Base-by-base conservation (phyloP, 2,329 filamentous ascomycete genomes). In the Ascochyta koolunga region DNA sequence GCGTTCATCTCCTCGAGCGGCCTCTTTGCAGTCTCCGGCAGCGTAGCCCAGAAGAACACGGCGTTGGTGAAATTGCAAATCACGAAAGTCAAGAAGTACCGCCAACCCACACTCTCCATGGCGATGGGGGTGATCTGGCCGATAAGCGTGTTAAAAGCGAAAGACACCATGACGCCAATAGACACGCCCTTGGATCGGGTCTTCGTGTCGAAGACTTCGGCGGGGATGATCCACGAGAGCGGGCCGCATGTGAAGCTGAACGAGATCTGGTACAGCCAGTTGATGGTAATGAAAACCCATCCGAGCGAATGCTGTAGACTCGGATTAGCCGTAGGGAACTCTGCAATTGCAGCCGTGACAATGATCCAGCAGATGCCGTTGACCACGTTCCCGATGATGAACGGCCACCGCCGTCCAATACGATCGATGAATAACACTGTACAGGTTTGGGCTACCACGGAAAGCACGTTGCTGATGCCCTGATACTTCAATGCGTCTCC, bases 81-180 rank as follows among this genome's bases (percentile, higher is more conserved):
- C 58, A 82, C 77, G 68, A 87, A 89, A 5, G 88, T 66, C 50
- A 82, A 76, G 65, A 86, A 86, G 66, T 74, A 86, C 36, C 69
- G 71, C 67, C 80, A 86, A 2, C 79, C 76, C 18, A 85, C 76
- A 19, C 69, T 71, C 1, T 73, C 69, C 69, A 87, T 80, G 2
- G 83, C 83, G 41, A 85, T 83, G 2, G 83, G 83, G 0, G 86
- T 89, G 11, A 86, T 80, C 69, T 87, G 84, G 1, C 86, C 86
- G 48, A 89, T 89, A 81, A 89, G 83, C 16, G 87, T 89, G 76
- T 89, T 89, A 76, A 89, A 90, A 4, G 88, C 88, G 71, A 88
- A 90, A 15, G 80, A 84, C 1, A 77, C 80, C 87, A 90, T 89
- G 13, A 86, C 88, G 0, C 86, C 86, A 59, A 90, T 85, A 0